phyloP scores from a whole-genome alignment of 1,139 yeast genomes.

The Debaryomycetaceae sp. region DNA sequence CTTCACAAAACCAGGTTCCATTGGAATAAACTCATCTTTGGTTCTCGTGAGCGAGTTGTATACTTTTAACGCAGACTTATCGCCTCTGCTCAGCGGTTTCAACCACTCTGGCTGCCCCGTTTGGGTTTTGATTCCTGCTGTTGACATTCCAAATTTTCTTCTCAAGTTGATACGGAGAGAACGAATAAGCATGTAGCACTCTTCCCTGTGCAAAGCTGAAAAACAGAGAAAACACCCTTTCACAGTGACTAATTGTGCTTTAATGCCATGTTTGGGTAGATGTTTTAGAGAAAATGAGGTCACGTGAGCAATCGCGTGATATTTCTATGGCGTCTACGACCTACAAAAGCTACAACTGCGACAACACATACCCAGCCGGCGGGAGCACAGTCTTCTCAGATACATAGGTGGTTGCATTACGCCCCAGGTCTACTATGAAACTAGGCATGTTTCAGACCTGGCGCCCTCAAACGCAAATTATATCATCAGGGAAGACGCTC shows the following conservation, averaged over 20 bases:
- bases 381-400: slow-evolving; percentile 7
- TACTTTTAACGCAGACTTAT: slow-evolving; percentile 25
- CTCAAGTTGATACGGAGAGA: slow-evolving; percentile 4
- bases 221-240: neutral
- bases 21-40: slow-evolving; percentile 74
- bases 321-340: too few relatives aligned
- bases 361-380: neutral
- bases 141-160: slow-evolving; percentile 18
- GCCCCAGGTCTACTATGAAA: slow-evolving; percentile 32
- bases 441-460: slow-evolving; percentile 47
- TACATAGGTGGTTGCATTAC: slow-evolving; percentile 42
- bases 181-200: slow-evolving; percentile 6
- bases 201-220: neutral
- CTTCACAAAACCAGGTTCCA: slow-evolving; percentile 58
- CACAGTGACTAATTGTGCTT: too few relatives aligned
- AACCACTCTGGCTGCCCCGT: slow-evolving; percentile 42
- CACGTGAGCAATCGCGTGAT: too few relatives aligned
- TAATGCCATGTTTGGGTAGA: too few relatives aligned
- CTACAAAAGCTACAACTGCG: slow-evolving; percentile 3
- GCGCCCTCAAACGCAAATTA: slow-evolving; percentile 54
- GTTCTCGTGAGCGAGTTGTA: slow-evolving; percentile 83
- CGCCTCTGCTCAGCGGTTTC: slow-evolving; percentile 19
- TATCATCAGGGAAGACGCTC: slow-evolving; percentile 33
- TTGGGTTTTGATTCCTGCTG: slow-evolving; percentile 21
- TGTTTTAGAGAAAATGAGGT: too few relatives aligned